Evolutionary conservation across 805 yeast species (phyloP), one percentile per base, ranked within the genome.

Genomic region (Brettanomyces anomalus): DNA sequence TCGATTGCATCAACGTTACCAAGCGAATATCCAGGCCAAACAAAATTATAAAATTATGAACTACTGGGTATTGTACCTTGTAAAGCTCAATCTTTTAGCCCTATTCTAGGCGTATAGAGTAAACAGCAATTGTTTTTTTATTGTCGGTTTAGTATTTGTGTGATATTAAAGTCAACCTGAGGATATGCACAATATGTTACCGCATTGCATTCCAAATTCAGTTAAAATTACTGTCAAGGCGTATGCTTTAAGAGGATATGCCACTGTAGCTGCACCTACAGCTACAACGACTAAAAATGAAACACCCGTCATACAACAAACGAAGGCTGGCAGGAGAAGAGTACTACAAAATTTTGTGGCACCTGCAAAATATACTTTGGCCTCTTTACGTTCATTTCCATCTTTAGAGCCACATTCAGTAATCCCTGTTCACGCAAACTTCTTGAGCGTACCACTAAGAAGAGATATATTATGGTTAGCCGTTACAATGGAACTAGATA

Each of bases 391-490:
- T 46, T 61, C 80, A 26, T 93, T 93, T 64, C 98, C 99, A 31
- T 82, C 95, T 4, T 71, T 93, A 45, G 95, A 88, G 62, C 98
- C 99, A 28, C 71, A 75, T 42, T 61, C 77, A 8, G 73, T 85
- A 52, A 73, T 84, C 46, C 93, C 97, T 15, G 79, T 89, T 33
- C 84, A 93, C 32, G 61, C 83, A 3, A 57, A 69, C n/a, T 70
- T 88, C 33, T 67, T 93, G 36, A 80, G 79, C 45, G 70, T 72
- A 17, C 95, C 95, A 38, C 61, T 86, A 45, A 81, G 98, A 65
- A 79, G 96, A 62, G 99, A 93, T 62, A 65, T 89, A 28, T 73
- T 93, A 46, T 93, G 97, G 97, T 78, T 80, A 56, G 96, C 97
- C 1, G 96, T 87, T 28, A 84, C 85, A 3, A 87, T 72, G 69